Conservation (phyloP, 2,329 filamentous ascomycete genomes). For the Lecanicillium sp. region DNA sequence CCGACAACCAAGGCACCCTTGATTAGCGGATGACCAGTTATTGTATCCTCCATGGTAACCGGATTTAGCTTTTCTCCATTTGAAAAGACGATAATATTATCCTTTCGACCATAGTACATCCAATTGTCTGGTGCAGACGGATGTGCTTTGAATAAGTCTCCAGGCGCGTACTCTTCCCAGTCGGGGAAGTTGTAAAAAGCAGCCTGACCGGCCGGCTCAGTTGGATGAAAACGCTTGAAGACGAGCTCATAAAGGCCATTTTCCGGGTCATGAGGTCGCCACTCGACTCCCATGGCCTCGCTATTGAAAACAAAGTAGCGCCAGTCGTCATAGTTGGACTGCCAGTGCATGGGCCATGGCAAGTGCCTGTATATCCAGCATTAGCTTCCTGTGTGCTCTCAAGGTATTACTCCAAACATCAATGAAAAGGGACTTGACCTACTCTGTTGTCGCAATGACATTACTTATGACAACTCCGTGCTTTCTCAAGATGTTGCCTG, state of each 20-base stretch:
- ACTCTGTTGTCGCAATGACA: slow-evolving; percentile 33
- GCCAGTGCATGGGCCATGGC: slow-evolving; percentile 23
- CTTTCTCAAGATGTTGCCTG: slow-evolving; percentile 26
- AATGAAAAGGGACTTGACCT: slow-evolving; percentile 7
- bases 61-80: slow-evolving; percentile 43
- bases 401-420: background rate
- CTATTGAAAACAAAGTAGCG: slow-evolving; percentile 31
- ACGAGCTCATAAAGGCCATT: slow-evolving; percentile 29
- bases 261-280: slow-evolving; percentile 21
- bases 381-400: background rate
- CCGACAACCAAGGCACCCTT: slow-evolving; percentile 37
- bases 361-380: slow-evolving; percentile 17
- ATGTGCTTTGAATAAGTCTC: slow-evolving; percentile 32
- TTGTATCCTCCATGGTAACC: slow-evolving; percentile 30
- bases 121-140: slow-evolving; percentile 27
- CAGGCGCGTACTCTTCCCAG: slow-evolving; percentile 25
- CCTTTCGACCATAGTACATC: slow-evolving; percentile 15
- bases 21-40: slow-evolving; percentile 29
- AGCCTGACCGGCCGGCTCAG: slow-evolving; percentile 24
- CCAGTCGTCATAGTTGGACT: slow-evolving; percentile 25
- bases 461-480: slow-evolving; percentile 26
- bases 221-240: slow-evolving; percentile 25
- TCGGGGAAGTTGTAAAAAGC: slow-evolving; percentile 29
- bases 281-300: slow-evolving; percentile 28
- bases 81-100: slow-evolving; percentile 40